Evolutionary conservation across 495 filamentous ascomycete species (phyloP), one percentile per base, ranked within the genome.

Genomic region (Penicillium soppii): DNA sequence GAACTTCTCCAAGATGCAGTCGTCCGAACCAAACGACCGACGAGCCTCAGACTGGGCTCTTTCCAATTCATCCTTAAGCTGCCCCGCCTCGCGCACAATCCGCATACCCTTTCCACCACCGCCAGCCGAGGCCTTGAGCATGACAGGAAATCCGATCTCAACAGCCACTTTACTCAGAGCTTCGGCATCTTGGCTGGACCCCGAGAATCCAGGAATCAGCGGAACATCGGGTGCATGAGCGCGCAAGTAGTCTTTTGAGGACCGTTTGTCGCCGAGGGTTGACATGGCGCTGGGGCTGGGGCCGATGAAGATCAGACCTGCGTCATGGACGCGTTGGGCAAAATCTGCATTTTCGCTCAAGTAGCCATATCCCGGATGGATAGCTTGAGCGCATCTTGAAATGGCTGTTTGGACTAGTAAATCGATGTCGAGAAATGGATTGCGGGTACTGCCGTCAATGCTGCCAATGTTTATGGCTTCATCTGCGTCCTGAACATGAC

Each of bases 81-180:
- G 85, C 4, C 73, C 73, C 7, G 82, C 74, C 7, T 70, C 79
- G 47, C 75, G 62, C 2, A 85, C 86, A 56, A 92, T 91, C 12
- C 89, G 75, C 89, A 96, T 92, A 5, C 91, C 91, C 64, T 94
- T 96, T 9, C 91, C 92, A 30, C 92, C 91, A 29, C 91, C 92
- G 1, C 91, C 92, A 59, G 88, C 90, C n/a, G 95, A 89, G 26
- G 88, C 90, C 69, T 97, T 97, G 7, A 97, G 71, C 47, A 96
- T 80, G 4, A 97, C 89, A 1, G 92, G 91, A 52, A 86, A 96
- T 10, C 84, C 82, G 54, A 96, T 87, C 55, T 83, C 77, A 25
- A 74, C 70, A 5, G 92, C 91, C 52, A 84, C 75, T 7, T 63
- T 67, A 29, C 79, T 67, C 25, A 95, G 70, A 54, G 82, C 77